A percentile compares a stretch with the other conserved stretches of the same genome.
phyloP scores from a whole-genome alignment of 768 basidiomycete species.

The Mycena kentingensis region DNA sequence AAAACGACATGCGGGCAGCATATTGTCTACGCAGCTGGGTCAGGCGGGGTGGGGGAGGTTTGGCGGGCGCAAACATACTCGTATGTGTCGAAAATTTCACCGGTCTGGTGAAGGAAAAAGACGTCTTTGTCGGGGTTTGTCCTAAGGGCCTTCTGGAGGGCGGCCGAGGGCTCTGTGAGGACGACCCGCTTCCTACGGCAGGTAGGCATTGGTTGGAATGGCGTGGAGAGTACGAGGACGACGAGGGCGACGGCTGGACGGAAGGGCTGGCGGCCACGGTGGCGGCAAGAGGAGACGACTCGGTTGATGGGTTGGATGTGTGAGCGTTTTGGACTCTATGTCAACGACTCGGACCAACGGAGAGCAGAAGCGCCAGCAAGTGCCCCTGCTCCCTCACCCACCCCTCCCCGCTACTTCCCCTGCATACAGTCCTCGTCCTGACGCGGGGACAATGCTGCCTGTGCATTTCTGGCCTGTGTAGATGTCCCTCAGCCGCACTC shows the following conservation, averaged over 20 bases:
- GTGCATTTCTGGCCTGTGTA: no score
- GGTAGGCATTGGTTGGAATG: slow-evolving; percentile 59
- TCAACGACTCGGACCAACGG: no score
- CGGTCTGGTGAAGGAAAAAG: slow-evolving; percentile 91
- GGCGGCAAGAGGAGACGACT: slow-evolving; percentile 26
- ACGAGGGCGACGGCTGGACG: slow-evolving; percentile 14
- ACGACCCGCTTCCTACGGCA: slow-evolving; percentile 89
- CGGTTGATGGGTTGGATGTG: slow-evolving; percentile 29
- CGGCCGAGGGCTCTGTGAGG: slow-evolving; percentile 77
- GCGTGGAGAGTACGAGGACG: slow-evolving; percentile 14
- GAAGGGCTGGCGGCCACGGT: not conserved
- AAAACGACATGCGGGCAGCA: slow-evolving; percentile 91
- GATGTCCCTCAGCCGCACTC: no score
- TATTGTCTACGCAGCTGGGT: slow-evolving; percentile 56
- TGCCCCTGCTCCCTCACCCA: no score
- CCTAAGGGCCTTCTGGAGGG: slow-evolving; percentile 66
- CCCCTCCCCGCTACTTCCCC: no score
- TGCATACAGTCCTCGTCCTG: no score
- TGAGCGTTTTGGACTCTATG: no score
- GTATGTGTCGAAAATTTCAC: slow-evolving; percentile 96
- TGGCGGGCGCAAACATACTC: slow-evolving; percentile 63
- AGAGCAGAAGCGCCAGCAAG: no score
- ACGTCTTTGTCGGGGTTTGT: slow-evolving; percentile 72
- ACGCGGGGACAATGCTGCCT: no score
- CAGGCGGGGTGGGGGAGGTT: slow-evolving; percentile 28